These are phyloP conservation scores for Acer yangbiense DNA, from an alignment of 345 rosid species.

Conservation along the genomic window DNA sequence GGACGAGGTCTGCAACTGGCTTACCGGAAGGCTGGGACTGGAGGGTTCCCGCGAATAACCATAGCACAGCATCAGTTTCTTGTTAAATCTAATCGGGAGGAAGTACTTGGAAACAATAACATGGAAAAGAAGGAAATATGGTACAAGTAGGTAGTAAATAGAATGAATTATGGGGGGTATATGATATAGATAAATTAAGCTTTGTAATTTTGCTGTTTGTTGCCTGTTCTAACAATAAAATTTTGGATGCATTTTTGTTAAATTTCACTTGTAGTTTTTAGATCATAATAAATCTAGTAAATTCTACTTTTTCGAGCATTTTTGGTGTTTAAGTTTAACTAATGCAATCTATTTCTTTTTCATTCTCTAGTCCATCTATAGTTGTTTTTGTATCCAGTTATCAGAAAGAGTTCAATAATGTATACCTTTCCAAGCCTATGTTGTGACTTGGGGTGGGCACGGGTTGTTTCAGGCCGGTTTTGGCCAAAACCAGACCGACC, in stretches of 20 bases:
- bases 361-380: not conserved
- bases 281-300: slow-evolving; percentile 5
- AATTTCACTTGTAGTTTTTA: slow-evolving; percentile 19
- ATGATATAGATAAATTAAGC: slow-evolving; percentile 41
- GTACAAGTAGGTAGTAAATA: slow-evolving; percentile 25
- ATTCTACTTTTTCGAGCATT: slow-evolving; percentile 19
- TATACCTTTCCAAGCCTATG: not conserved
- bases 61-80: slow-evolving; percentile 16
- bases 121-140: slow-evolving; percentile 19
- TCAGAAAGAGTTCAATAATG: not conserved
- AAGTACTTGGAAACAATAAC: slow-evolving; percentile 34
- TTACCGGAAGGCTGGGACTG: slow-evolving; percentile 66
- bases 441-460: not conserved
- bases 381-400: not conserved
- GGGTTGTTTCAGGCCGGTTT: too few relatives aligned
- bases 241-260: slow-evolving; percentile 25
- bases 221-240: slow-evolving; percentile 34
- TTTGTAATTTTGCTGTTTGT: slow-evolving; percentile 25
- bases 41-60: slow-evolving; percentile 53
- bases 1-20: slow-evolving; percentile 81
- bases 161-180: slow-evolving; percentile 27
- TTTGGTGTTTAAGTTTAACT: not conserved
- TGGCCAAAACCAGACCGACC: too few relatives aligned
- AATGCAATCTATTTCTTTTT: not conserved
- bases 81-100: slow-evolving; percentile 24